Base-by-base conservation (phyloP, 257 asterid species). In the Cordia subcordata region DNA sequence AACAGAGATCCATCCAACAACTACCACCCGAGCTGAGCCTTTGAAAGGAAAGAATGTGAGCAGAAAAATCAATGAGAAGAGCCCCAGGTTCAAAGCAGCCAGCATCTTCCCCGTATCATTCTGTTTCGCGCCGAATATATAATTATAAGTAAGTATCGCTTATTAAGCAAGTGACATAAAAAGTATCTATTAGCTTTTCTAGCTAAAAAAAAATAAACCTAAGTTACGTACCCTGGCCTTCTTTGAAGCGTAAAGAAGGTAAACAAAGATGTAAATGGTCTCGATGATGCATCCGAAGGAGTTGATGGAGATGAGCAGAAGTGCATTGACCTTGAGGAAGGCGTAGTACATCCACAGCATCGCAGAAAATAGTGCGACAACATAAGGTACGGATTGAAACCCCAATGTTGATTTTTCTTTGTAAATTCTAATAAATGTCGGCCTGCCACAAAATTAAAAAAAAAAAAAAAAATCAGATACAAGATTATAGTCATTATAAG, bases 311-410 rank as follows among this genome's bases (percentile, higher is more conserved):
- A 89, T 68, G 49, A 89, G 78, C 33, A 89, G 80, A 8, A 69
- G 50, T 0, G 85, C 68, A 18, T 74, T 61, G 55, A 38, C 23
- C 63, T 89, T 84, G 35, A 82, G 77, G 10, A 86, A 62, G 0
- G 96, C 96, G 10, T 89, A 89, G 67, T 89, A 86, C 55, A 89
- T 75, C 95, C 95, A 89, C 3, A 89, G 76, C 77, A 75, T 58
- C 16, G 95, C 84, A 4, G 94, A 80, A 64, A 86, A 89, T 9
- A 89, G 66, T 22, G 86, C 88, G 19, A 89, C 78, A 50, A 84
- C 78, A 40, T 89, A 89, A 8, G 95, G 91, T 11, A 82, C 37
- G 1, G 94, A 77, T 55, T 86, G 89, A 40, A 67, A 89, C 0
- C 89, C 94, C 68, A 80, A 80, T 8, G 95, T 86, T 4, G 96